phyloP scores from a whole-genome alignment of 106 monocot genomes.

The Dioscorea dumetorum region DNA sequence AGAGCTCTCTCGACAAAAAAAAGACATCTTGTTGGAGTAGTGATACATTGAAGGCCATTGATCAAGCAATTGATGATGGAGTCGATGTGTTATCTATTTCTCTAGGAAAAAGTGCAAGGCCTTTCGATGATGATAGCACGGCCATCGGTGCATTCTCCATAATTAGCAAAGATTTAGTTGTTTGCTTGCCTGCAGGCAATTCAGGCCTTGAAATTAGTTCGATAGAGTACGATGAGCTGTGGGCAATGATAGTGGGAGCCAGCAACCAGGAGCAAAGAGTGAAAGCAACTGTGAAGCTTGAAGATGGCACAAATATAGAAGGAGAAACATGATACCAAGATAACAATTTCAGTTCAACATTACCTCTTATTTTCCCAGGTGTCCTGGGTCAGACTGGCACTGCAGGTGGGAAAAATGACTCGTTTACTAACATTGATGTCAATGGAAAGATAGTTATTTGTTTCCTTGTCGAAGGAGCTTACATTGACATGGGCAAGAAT shows the following conservation, averaged over 20 bases:
- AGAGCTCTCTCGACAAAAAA: not conserved
- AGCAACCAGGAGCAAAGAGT: not conserved
- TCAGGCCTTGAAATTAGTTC: not conserved
- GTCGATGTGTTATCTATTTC: not conserved
- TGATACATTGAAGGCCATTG: not conserved
- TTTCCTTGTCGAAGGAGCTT: too few relatives aligned
- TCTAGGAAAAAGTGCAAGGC: not conserved
- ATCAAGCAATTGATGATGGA: not conserved
- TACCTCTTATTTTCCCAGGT: not conserved
- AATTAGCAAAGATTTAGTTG: not conserved
- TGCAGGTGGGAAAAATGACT: not conserved
- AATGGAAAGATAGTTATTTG: constrained; percentile 9
- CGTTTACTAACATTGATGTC: constrained; percentile 4
- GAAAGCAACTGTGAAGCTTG: constrained; percentile 6
- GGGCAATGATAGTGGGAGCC: constrained; percentile 13
- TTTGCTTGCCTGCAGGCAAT: not conserved
- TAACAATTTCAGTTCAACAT: not conserved
- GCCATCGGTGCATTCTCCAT: not conserved
- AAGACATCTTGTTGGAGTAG: not conserved
- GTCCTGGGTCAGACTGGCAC: not conserved
- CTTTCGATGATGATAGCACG: not conserved
- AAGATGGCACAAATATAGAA: constrained; percentile 2
- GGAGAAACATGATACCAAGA: constrained; percentile 7
- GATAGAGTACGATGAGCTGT: constrained; percentile 5
- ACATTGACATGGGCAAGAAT: not conserved